Conservation (phyloP, 202 grass and related monocot genomes). For the Zoysia matrella region DNA sequence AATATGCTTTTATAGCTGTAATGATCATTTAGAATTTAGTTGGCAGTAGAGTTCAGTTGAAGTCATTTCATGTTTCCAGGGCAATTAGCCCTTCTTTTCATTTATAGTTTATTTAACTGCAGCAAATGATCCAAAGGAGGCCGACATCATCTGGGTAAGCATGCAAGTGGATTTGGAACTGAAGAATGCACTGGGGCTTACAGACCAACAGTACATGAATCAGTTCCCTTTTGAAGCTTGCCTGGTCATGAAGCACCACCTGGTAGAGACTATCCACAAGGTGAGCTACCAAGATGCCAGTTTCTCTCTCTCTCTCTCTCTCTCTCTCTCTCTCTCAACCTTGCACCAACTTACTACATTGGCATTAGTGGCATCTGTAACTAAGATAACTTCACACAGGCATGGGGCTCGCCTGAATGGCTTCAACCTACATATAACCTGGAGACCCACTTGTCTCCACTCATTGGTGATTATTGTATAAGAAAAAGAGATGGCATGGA, state of each 20-base stretch:
- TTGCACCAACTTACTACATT: neutral
- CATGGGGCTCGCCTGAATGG: constrained; percentile 92
- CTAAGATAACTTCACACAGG: constrained; percentile 58
- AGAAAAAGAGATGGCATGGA: constrained; percentile 68
- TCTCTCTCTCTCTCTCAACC: neutral
- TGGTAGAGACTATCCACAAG: constrained; percentile 86
- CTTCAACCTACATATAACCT: constrained; percentile 97
- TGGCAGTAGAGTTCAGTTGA: constrained; percentile 20
- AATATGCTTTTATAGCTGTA: constrained; percentile 10
- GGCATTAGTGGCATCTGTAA: constrained; percentile 24
- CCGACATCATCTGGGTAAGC: constrained; percentile 90
- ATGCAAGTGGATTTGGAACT: constrained; percentile 91
- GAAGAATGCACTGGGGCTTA: constrained; percentile 75
- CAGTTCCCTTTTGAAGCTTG: constrained; percentile 98
- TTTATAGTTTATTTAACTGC: constrained; percentile 39
- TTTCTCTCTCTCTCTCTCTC: neutral
- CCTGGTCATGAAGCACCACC: constrained; percentile 95
- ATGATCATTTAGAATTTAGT: constrained; percentile 2
- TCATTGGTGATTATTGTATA: constrained; percentile 83
- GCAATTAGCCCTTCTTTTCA: constrained; percentile 24
- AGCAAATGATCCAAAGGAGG: constrained; percentile 85
- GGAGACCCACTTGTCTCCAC: constrained; percentile 86
- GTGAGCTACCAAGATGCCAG: constrained; percentile 42
- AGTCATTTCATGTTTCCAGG: constrained; percentile 22
- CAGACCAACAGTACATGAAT: constrained; percentile 81